Evolutionary conservation across 1,284 basidiomycete genomes (phyloP).

Genomic region (Ustilago shanxiensis): DNA sequence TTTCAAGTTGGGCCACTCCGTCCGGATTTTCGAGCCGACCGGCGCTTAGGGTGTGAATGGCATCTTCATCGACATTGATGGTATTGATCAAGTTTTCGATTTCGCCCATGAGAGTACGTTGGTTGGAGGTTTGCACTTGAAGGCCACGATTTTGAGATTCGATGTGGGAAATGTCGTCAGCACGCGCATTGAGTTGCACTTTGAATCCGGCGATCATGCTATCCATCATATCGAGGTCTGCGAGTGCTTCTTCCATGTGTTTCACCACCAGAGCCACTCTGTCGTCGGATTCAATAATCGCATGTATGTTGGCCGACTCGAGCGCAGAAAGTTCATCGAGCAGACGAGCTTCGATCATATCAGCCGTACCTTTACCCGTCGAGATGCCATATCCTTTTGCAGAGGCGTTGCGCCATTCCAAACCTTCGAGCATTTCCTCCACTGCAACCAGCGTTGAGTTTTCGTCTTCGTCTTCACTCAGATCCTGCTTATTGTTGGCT

Average conservation of each 20-base stretch:
- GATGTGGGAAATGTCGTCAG: conserved; percentile 90
- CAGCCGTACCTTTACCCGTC: conserved; percentile 62
- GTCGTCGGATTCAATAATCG: conserved; percentile 90
- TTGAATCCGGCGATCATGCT: conserved; percentile 65
- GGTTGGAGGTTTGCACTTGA: conserved; percentile 97
- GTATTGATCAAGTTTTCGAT: conserved; percentile 78
- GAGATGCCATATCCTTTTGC: conserved; percentile 25
- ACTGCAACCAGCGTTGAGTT: conserved; percentile 71
- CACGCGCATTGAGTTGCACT: conserved; percentile 63
- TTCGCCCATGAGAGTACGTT: conserved; percentile 74
- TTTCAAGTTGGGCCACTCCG: conserved; percentile 81
- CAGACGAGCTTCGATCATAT: conserved; percentile 67
- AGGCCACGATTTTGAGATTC: conserved; percentile 96
- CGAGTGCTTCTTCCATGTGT: conserved; percentile 86
- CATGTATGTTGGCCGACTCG: conserved; percentile 86
- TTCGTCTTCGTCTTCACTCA: conserved; percentile 58
- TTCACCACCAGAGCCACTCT: conserved; percentile 87
- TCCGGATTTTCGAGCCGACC: conserved; percentile 83
- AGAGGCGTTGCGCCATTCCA: conserved; percentile 79
- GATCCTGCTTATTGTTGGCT: neutral
- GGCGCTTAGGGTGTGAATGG: conserved; percentile 82
- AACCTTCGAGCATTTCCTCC: conserved; percentile 98
- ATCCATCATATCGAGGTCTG: conserved; percentile 84
- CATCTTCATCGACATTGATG: conserved; percentile 86
- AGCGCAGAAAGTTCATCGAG: conserved; percentile 67